phyloP scores from a whole-genome alignment of 768 basidiomycete species.

The Cystobasidium onofrii region DNA sequence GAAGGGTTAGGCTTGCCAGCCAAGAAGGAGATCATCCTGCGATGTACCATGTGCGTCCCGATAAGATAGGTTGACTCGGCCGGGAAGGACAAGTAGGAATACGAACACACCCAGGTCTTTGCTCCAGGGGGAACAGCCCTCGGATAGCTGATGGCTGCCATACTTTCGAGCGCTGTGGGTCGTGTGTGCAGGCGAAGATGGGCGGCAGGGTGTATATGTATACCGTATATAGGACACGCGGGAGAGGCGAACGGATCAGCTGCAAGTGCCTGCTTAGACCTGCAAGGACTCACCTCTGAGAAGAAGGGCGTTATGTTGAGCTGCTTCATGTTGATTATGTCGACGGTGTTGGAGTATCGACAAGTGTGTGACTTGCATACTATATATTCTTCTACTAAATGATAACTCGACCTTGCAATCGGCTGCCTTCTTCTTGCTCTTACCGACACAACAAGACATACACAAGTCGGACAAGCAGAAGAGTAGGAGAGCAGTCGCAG shows the following conservation, averaged over 20 bases:
- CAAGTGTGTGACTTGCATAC: too few relatives aligned
- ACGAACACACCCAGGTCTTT: slow-evolving; percentile 56
- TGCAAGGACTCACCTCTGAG: slow-evolving; percentile 20
- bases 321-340: slow-evolving; percentile 8
- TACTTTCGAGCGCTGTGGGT: slow-evolving; percentile 8
- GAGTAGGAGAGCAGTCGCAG: background rate
- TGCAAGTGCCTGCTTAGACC: background rate
- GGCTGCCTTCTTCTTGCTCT: background rate
- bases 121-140: slow-evolving; percentile 68
- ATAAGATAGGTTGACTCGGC: background rate
- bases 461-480: too few relatives aligned
- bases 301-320: slow-evolving; percentile 23
- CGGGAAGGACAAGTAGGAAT: slow-evolving; percentile 33
- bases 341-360: background rate
- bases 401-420: too few relatives aligned
- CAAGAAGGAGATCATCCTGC: slow-evolving; percentile 62
- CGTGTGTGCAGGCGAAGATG: background rate
- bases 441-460: too few relatives aligned
- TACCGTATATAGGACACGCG: background rate
- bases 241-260: too few relatives aligned
- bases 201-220: background rate
- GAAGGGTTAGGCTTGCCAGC: slow-evolving; percentile 84
- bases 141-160: slow-evolving; percentile 47
- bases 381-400: too few relatives aligned
- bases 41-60: background rate